Conservation (phyloP, 768 basidiomycete species). For the Termitomyces sp. region DNA sequence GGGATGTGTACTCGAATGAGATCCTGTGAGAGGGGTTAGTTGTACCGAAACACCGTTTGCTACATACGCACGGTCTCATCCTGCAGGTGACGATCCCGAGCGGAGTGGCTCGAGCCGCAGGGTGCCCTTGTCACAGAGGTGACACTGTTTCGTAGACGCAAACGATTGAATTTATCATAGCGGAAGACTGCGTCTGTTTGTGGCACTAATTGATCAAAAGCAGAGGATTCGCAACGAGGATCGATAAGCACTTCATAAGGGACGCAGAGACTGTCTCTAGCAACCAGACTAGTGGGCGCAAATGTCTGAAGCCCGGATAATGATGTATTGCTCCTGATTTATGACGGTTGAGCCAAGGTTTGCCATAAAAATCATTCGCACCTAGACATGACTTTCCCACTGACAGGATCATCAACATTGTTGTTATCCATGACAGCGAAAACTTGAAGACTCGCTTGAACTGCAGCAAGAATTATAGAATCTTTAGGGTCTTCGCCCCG, state of each 20-base stretch:
- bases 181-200: conserved; percentile 82
- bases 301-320: conserved; percentile 85
- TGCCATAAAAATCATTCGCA: conserved; percentile 23
- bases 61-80: conserved; percentile 52
- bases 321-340: conserved; percentile 65
- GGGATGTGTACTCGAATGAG: conserved; percentile 78
- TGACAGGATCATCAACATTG: conserved; percentile 77
- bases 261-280: conserved; percentile 51
- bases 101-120: conserved; percentile 29
- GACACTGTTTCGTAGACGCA: conserved; percentile 72
- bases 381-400: conserved; percentile 84
- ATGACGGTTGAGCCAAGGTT: neutral
- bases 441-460: conserved; percentile 73
- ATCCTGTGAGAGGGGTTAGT: conserved; percentile 46
- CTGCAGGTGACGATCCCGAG: conserved; percentile 45
- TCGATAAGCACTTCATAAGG: conserved; percentile 92
- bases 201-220: conserved; percentile 87
- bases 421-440: conserved; percentile 78
- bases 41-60: neutral
- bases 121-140: conserved; percentile 41
- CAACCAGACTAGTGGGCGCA: conserved; percentile 50
- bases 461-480: conserved; percentile 71
- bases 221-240: conserved; percentile 70
- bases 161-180: conserved; percentile 93
- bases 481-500: conserved; percentile 50